A percentile compares a stretch with the other conserved stretches of the same genome.
These are phyloP conservation scores for Letharia columbiana DNA, from an alignment of 495 filamentous ascomycete species.

Conservation along the genomic window DNA sequence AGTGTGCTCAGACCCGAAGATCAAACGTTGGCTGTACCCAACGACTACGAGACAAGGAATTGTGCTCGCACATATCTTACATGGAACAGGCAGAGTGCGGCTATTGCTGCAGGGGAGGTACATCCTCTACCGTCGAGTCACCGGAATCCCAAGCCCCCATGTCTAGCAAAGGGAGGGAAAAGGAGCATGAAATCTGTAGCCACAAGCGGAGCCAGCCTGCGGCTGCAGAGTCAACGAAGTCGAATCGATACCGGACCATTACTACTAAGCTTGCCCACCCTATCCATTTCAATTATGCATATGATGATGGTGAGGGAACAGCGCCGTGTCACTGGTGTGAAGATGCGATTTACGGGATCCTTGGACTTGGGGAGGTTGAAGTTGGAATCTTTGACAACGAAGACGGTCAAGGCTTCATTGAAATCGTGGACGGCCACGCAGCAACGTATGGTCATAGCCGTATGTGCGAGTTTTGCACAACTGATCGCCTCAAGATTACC, in stretches of 20 bases:
- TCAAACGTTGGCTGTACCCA: constrained; percentile 16
- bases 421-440: constrained; percentile 31
- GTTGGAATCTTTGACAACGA: constrained; percentile 29
- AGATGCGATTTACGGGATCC: constrained; percentile 30
- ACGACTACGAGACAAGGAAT: constrained; percentile 10
- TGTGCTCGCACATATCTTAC: constrained; percentile 15
- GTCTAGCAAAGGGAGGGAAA: neutral
- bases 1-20: neutral
- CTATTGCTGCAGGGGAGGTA: constrained; percentile 3
- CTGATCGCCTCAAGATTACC: constrained; percentile 29
- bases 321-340: constrained; percentile 37
- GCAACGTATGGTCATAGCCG: constrained; percentile 26
- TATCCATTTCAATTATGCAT: constrained; percentile 32
- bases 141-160: neutral
- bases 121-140: constrained; percentile 12
- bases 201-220: neutral
- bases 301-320: constrained; percentile 5
- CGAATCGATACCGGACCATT: constrained; percentile 20
- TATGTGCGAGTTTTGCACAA: constrained; percentile 36
- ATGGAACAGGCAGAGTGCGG: neutral
- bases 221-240: neutral
- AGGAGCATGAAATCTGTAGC: neutral
- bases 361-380: constrained; percentile 30
- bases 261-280: constrained; percentile 35
- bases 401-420: constrained; percentile 27